phyloP scores from a whole-genome alignment of 2,329 filamentous ascomycete genomes.

The Monascus ruber region DNA sequence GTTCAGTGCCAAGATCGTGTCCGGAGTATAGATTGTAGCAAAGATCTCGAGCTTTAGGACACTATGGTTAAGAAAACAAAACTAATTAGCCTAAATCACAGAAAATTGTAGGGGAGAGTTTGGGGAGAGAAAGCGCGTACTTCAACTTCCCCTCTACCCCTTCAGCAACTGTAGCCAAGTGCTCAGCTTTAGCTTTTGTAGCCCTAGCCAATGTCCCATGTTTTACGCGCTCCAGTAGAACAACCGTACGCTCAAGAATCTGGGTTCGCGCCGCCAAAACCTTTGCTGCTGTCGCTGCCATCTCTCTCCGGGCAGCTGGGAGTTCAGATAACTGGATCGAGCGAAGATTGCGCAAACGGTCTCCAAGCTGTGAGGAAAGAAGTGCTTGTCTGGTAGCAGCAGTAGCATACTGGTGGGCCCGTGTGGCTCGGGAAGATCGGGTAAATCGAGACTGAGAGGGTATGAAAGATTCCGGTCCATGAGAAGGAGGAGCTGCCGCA shows the following conservation, averaged over 20 bases:
- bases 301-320: conserved; percentile 19
- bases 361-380: conserved; percentile 17
- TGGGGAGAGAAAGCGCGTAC: conserved; percentile 13
- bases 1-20: conserved; percentile 20
- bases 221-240: conserved; percentile 30
- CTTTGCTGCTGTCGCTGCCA: conserved; percentile 24
- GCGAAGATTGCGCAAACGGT: conserved; percentile 18
- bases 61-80: conserved; percentile 8
- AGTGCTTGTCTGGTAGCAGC: conserved; percentile 4
- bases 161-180: conserved; percentile 27
- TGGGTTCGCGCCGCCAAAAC: conserved; percentile 21
- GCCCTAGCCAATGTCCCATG: conserved; percentile 25
- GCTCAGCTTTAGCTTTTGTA: conserved; percentile 27
- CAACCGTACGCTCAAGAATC: conserved; percentile 25
- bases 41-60: conserved; percentile 27
- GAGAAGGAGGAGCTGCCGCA: conserved; percentile 4
- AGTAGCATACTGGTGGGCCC: conserved; percentile 3
- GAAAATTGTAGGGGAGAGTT: background rate
- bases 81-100: background rate
- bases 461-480: conserved; percentile 3
- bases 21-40: conserved; percentile 27
- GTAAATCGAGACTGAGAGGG: background rate
- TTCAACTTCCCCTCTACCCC: conserved; percentile 26
- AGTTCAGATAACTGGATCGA: conserved; percentile 21
- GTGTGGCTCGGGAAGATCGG: conserved; percentile 2